Evolutionary conservation across 163 green algal species (phyloP).

Genomic region (Chloromonas sp.): DNA sequence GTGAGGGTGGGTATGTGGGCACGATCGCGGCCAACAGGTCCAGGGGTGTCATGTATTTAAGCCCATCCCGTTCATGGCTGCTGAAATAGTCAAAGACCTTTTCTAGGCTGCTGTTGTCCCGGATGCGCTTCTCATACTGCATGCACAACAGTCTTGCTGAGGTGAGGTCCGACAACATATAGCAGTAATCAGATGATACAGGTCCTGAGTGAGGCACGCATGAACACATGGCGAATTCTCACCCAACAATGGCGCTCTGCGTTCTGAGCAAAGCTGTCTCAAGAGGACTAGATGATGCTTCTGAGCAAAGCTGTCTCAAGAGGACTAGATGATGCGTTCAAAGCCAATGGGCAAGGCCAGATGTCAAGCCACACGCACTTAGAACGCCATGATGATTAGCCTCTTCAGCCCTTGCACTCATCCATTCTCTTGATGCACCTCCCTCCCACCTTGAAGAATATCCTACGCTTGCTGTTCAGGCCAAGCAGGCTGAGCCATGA

Average conservation of each 20-base stretch:
- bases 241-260: too few relatives aligned
- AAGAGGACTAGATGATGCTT: neutral
- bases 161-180: neutral
- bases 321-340: neutral
- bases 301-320: neutral
- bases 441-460: neutral
- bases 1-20: conserved; percentile 66
- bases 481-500: neutral
- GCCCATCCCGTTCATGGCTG: conserved; percentile 18
- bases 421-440: neutral
- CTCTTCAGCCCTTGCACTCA: neutral
- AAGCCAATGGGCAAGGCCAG: neutral
- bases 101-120: conserved; percentile 43
- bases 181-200: neutral
- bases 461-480: neutral
- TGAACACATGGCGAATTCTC: neutral
- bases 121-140: conserved; percentile 60
- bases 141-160: neutral
- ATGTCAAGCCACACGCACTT: neutral
- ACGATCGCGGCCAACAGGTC: conserved; percentile 65
- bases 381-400: neutral
- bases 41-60: conserved; percentile 50
- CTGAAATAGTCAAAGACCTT: conserved; percentile 65
- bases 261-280: neutral
- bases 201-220: neutral